These are phyloP conservation scores for Paspalum vaginatum DNA, from an alignment of 176 grass and related monocot genomes.

Conservation along the genomic window DNA sequence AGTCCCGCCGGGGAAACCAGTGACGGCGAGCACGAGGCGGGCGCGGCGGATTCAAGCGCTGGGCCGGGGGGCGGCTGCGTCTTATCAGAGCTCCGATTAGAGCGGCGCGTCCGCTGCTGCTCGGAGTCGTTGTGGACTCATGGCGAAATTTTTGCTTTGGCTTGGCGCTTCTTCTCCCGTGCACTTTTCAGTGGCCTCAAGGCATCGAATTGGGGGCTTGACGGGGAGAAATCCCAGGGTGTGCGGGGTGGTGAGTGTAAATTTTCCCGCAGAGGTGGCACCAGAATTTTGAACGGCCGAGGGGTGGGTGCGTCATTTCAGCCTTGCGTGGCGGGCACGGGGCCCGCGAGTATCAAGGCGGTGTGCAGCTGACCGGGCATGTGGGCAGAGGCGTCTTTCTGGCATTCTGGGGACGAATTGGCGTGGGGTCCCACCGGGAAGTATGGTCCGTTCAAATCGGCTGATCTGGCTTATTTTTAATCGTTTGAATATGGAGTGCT, in stretches of 20 bases:
- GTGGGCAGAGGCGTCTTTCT: constrained; percentile 11
- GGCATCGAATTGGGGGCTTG: not conserved
- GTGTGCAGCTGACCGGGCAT: not conserved
- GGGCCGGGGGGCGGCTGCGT: not conserved
- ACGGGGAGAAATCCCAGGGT: not conserved
- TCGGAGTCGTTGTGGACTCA: constrained; percentile 39
- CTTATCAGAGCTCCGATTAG: constrained; percentile 46
- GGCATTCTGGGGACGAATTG: not conserved
- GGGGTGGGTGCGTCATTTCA: constrained; percentile 35
- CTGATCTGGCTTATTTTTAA: constrained; percentile 44
- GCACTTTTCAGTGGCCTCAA: constrained; percentile 37
- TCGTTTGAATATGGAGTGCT: constrained; percentile 36
- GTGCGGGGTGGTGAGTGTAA: not conserved
- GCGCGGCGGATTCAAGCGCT: not conserved
- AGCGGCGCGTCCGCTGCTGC: constrained; percentile 22
- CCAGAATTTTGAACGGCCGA: constrained; percentile 49
- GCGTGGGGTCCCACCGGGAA: constrained; percentile 4
- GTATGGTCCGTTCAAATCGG: constrained; percentile 27
- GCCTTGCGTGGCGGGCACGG: constrained; percentile 31
- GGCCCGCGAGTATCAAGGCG: constrained; percentile 20
- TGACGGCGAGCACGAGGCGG: constrained; percentile 35
- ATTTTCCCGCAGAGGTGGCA: not conserved
- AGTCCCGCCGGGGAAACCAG: constrained; percentile 3
- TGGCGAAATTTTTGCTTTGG: constrained; percentile 53
- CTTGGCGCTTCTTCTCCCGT: constrained; percentile 66